Evolutionary conservation across 2,329 filamentous ascomycete species (phyloP).

Genomic region (Fusarium coicis): DNA sequence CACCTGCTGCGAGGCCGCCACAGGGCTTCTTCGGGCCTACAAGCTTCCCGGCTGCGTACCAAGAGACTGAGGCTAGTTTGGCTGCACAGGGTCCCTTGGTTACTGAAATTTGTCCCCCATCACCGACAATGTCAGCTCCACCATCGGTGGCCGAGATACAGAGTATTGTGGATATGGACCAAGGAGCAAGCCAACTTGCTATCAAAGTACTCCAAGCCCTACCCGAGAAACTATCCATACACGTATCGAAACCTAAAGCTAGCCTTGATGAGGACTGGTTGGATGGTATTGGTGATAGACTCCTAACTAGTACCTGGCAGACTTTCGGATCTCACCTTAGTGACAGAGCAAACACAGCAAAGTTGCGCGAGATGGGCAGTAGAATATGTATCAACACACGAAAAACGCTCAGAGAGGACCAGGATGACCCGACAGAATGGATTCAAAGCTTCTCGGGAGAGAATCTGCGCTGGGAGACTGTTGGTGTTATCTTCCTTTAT

Average conservation of each 20-base stretch:
- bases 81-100: neutral
- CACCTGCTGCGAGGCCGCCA: neutral
- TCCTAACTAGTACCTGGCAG: neutral
- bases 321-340: neutral
- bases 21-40: neutral
- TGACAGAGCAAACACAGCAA: neutral
- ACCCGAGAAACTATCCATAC: accelerated
- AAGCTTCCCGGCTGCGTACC: neutral
- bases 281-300: neutral
- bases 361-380: neutral
- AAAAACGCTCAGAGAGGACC: neutral
- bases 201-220: neutral
- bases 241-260: accelerated
- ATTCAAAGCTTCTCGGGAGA: neutral
- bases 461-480: neutral
- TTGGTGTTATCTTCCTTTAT: neutral
- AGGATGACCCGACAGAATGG: neutral
- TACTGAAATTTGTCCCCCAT: neutral
- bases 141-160: neutral
- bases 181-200: neutral
- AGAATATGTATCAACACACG: neutral
- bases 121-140: neutral
- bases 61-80: neutral
- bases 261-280: neutral
- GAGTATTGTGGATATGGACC: neutral